phyloP scores from a whole-genome alignment of 129 eudicot species.

The Flaveria sonorensis region DNA sequence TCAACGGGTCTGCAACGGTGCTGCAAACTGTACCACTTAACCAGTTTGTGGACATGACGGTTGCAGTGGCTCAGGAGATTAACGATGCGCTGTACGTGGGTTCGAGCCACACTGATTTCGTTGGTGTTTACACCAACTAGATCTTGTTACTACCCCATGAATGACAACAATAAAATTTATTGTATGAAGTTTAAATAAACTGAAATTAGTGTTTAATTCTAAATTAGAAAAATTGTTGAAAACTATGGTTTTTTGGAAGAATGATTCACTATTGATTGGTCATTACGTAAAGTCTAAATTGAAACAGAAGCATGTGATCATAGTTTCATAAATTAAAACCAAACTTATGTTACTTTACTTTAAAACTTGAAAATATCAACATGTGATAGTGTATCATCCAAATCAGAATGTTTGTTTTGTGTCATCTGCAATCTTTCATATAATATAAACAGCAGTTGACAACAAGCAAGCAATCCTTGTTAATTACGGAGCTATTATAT shows the following conservation, averaged over 20 bases:
- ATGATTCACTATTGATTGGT: neutral
- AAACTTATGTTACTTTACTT: too few relatives aligned
- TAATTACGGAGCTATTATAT: neutral
- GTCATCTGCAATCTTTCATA: neutral
- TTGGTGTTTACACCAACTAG: conserved; percentile 36
- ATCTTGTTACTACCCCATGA: neutral
- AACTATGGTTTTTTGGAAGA: neutral
- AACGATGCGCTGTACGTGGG: conserved; percentile 28
- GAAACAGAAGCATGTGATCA: conserved; percentile 3
- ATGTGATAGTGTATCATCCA: neutral
- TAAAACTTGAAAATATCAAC: neutral
- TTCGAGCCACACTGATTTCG: conserved; percentile 24
- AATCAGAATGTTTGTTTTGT: conserved; percentile 15
- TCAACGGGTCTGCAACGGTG: conserved; percentile 28
- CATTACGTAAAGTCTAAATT: conserved; percentile 4
- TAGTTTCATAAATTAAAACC: too few relatives aligned
- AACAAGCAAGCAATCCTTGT: conserved; percentile 19
- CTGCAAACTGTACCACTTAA: conserved; percentile 27
- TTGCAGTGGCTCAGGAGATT: conserved; percentile 32
- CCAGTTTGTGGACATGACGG: conserved; percentile 3
- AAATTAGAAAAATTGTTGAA: too few relatives aligned
- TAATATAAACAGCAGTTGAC: neutral
- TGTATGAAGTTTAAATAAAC: neutral
- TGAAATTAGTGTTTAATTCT: neutral
- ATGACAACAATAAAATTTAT: neutral